Percentiles rank a stretch among this genome's conserved stretches.
Evolutionary conservation across 2,329 filamentous ascomycete species (phyloP).

Genomic region (Epichloe sp.): DNA sequence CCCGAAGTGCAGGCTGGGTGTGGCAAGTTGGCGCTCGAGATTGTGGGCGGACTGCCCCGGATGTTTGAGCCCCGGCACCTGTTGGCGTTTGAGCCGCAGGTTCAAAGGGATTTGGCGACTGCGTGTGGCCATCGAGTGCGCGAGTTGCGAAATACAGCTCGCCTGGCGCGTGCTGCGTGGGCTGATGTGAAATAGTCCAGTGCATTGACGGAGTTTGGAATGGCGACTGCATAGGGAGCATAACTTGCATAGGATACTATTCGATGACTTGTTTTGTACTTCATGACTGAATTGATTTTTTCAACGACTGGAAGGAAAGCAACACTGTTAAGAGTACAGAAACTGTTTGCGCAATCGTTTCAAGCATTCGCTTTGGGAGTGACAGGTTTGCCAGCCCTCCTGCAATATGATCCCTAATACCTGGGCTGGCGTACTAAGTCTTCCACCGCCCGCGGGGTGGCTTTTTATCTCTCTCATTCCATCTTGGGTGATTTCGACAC

Average conservation of each 20-base stretch:
- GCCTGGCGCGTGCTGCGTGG: constrained; percentile 37
- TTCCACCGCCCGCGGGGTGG: neutral
- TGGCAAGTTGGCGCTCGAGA: constrained; percentile 33
- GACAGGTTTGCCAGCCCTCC: neutral
- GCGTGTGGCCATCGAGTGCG: constrained; percentile 42
- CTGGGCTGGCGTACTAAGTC: neutral
- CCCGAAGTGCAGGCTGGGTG: constrained; percentile 21
- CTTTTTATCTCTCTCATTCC: neutral
- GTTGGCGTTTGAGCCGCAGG: constrained; percentile 28
- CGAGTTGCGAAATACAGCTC: constrained; percentile 36
- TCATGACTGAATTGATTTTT: neutral
- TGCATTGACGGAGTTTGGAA: constrained; percentile 3
- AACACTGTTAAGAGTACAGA: neutral
- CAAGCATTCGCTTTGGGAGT: neutral
- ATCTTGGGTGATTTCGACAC: neutral
- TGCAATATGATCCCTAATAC: neutral
- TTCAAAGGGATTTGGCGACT: constrained; percentile 33
- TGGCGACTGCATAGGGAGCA: neutral
- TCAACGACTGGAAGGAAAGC: too few species aligned
- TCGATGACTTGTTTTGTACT: neutral
- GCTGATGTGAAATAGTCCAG: constrained; percentile 19
- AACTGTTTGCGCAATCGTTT: neutral
- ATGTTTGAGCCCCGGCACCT: constrained; percentile 35
- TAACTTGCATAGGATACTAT: neutral
- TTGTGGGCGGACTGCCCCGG: constrained; percentile 33